Conservation (phyloP, 2,329 filamentous ascomycete species). For the Eutypa lata region DNA sequence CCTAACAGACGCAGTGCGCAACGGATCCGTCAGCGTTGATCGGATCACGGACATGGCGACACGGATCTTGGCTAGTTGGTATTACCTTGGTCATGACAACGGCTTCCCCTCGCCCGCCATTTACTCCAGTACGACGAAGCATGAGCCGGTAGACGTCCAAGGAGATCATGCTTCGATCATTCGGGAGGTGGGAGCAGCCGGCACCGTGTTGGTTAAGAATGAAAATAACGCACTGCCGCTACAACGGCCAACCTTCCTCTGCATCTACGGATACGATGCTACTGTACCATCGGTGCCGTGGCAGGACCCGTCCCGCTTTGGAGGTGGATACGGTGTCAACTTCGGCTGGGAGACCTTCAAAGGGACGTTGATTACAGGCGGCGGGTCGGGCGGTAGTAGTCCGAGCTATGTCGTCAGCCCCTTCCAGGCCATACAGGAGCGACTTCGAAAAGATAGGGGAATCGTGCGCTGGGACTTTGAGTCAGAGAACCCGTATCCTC, state of each 20-base stretch:
- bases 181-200: constrained; percentile 51
- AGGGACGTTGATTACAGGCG: too few relatives aligned
- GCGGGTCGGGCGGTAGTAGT: too few relatives aligned
- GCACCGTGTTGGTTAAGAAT: constrained; percentile 74
- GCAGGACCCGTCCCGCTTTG: too few relatives aligned
- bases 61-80: constrained; percentile 34
- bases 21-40: constrained; percentile 41
- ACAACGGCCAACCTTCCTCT: constrained; percentile 9
- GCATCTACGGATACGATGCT: constrained; percentile 28
- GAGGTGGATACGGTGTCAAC: too few relatives aligned
- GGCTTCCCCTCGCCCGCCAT: constrained; percentile 40
- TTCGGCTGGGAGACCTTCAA: too few relatives aligned
- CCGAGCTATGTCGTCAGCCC: too few relatives aligned
- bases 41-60: constrained; percentile 8
- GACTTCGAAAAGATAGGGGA: too few relatives aligned
- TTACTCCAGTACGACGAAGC: constrained; percentile 43
- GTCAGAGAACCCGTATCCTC: too few relatives aligned
- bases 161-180: constrained; percentile 54
- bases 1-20: constrained; percentile 44
- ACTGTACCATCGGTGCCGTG: constrained; percentile 46
- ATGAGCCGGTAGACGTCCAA: constrained; percentile 45
- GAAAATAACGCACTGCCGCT: too few relatives aligned
- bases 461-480: too few relatives aligned
- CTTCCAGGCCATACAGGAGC: too few relatives aligned
- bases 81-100: constrained; percentile 40